Percentiles rank a stretch among this genome's conserved stretches.
These are phyloP conservation scores for Lanmaoa rubissima DNA, from an alignment of 768 basidiomycete species.

Conservation along the genomic window DNA sequence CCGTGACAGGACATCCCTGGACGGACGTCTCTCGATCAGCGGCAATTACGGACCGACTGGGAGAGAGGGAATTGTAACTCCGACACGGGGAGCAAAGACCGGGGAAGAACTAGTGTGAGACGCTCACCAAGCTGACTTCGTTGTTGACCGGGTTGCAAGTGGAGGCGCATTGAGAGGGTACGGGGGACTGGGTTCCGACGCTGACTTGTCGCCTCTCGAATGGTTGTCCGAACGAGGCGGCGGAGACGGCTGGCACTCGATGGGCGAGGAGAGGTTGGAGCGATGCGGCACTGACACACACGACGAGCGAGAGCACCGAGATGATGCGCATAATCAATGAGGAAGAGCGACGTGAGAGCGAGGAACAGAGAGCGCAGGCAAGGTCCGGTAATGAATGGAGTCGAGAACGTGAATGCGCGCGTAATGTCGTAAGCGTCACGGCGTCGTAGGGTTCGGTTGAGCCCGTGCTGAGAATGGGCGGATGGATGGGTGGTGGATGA, in stretches of 20 bases:
- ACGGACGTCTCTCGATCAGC: not conserved
- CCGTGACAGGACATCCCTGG: conserved; percentile 29
- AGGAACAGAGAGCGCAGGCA: not conserved
- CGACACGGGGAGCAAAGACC: not conserved
- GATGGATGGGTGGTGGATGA: not conserved
- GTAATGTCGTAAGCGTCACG: not conserved
- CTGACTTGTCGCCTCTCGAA: conserved; percentile 19
- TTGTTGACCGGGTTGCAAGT: conserved; percentile 22
- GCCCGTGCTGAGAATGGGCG: not conserved
- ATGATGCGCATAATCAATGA: conserved; percentile 16
- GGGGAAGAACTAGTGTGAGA: not conserved
- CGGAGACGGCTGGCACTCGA: not conserved
- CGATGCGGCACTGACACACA: not conserved
- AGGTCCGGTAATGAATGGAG: not conserved
- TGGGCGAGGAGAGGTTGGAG: conserved; percentile 1
- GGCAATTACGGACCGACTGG: not conserved
- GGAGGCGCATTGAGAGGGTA: conserved; percentile 27
- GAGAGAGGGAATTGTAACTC: not conserved
- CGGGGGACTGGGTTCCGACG: conserved; percentile 4
- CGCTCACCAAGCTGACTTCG: conserved; percentile 25
- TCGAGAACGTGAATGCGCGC: not conserved
- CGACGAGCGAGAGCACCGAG: conserved; percentile 2
- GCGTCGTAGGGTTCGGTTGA: not conserved
- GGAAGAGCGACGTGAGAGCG: conserved; percentile 2
- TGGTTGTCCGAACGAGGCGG: not conserved